Evolutionary conservation across 208 protist genomes (phyloP).

Genomic region (Trypanosoma avium): DNA sequence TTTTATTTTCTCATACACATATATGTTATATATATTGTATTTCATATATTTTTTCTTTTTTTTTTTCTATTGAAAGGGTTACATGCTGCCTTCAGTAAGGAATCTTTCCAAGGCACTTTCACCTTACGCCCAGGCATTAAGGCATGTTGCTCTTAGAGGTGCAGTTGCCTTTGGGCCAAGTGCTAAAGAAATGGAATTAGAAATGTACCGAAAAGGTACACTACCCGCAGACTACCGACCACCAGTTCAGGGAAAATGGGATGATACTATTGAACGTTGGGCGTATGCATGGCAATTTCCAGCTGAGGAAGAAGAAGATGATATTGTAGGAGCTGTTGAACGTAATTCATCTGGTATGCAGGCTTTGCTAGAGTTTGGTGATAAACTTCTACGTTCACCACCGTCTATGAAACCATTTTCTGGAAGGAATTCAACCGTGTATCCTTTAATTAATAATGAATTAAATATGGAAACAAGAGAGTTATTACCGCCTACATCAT

Average conservation of each 20-base stretch:
- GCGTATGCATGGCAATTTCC: conserved; percentile 92
- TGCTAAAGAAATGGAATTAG: conserved; percentile 81
- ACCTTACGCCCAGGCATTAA: conserved; percentile 87
- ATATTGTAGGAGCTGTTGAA: conserved; percentile 45
- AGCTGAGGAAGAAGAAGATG: conserved; percentile 73
- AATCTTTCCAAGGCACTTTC: conserved; percentile 64
- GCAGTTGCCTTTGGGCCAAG: conserved; percentile 70
- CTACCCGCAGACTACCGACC: conserved; percentile 85
- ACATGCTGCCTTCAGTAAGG: conserved; percentile 24
- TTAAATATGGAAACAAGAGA: not conserved
- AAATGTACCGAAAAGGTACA: conserved; percentile 72
- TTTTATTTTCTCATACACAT: no score
- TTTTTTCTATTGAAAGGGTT: conserved; percentile 12
- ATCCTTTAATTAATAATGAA: conserved; percentile 20
- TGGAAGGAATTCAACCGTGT: conserved; percentile 43
- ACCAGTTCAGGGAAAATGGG: conserved; percentile 84
- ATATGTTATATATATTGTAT: conserved; percentile 18
- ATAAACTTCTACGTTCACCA: conserved; percentile 37
- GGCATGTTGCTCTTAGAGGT: conserved; percentile 80
- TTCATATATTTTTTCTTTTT: conserved; percentile 21
- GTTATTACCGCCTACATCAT: not conserved
- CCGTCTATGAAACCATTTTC: conserved; percentile 38
- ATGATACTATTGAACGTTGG: conserved; percentile 91
- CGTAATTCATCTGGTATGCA: conserved; percentile 58
- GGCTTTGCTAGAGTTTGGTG: conserved; percentile 60